These are phyloP conservation scores for Schizonepeta tenuifolia DNA, from an alignment of 257 asterid genomes.

Conservation along the genomic window DNA sequence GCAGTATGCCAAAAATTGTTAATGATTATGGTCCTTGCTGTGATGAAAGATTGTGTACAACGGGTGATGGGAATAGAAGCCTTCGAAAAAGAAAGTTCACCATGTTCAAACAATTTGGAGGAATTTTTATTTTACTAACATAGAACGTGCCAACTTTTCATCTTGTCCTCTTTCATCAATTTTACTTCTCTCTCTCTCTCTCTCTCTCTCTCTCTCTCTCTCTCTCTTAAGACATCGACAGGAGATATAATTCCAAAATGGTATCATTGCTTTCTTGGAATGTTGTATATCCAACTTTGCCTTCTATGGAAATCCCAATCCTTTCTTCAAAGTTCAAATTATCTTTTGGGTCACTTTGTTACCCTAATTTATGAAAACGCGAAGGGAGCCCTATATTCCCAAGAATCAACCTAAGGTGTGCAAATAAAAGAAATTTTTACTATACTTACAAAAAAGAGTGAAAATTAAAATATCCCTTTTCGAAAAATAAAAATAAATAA, in stretches of 20 bases:
- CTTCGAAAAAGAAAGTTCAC: conserved; percentile 48
- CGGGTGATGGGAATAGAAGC: conserved; percentile 36
- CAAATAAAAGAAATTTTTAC: not conserved
- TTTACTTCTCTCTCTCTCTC: not conserved
- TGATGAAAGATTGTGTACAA: conserved; percentile 19
- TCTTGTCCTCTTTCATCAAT: conserved; percentile 19
- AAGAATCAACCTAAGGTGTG: not conserved
- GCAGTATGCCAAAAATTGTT: conserved; percentile 11
- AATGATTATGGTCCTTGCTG: conserved; percentile 35
- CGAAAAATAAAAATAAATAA: too few species aligned
- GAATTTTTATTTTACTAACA: conserved; percentile 36
- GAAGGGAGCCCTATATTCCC: not conserved
- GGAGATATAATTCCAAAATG: conserved; percentile 29
- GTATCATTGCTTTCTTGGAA: conserved; percentile 39
- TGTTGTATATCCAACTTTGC: not conserved
- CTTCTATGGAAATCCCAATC: conserved; percentile 1
- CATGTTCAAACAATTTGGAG: conserved; percentile 27
- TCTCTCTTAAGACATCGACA: conserved; percentile 24
- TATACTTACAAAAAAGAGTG: too few species aligned
- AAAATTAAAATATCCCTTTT: too few species aligned
- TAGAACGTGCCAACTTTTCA: conserved; percentile 33
- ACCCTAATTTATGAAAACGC: not conserved
- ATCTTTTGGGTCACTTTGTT: not conserved
- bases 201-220: not conserved
- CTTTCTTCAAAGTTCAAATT: not conserved